phyloP scores from a whole-genome alignment of 495 filamentous ascomycete species.

The Diplogelasinospora grovesii region DNA sequence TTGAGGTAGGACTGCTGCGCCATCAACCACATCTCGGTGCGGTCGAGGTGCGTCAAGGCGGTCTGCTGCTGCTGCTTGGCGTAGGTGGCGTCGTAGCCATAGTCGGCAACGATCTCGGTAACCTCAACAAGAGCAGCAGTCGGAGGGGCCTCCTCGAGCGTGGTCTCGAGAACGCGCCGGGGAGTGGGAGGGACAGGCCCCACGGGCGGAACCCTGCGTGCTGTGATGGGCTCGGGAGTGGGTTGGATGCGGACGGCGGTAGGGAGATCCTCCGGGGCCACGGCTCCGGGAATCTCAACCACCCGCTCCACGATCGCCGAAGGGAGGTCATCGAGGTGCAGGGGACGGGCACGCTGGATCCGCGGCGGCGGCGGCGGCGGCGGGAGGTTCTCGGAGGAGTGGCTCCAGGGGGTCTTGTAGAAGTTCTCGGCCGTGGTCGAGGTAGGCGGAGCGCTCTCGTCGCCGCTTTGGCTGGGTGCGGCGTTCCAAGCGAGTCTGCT shows the following conservation, averaged over 20 bases:
- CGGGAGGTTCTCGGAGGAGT: slow-evolving; percentile 16
- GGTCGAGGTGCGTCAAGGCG: slow-evolving; percentile 62
- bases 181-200: slow-evolving; percentile 23
- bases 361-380: slow-evolving; percentile 25
- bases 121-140: slow-evolving; percentile 34
- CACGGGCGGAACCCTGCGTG: slow-evolving; percentile 16
- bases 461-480: slow-evolving; percentile 35
- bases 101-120: slow-evolving; percentile 53
- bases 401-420: slow-evolving; percentile 70
- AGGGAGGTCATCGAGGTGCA: slow-evolving; percentile 23
- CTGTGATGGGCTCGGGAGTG: slow-evolving; percentile 27
- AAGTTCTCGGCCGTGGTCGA: slow-evolving; percentile 79
- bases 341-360: too few relatives aligned
- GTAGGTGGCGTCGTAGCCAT: slow-evolving; percentile 68
- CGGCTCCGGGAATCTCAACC: slow-evolving; percentile 49
- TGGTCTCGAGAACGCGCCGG: slow-evolving; percentile 13
- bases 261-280: slow-evolving; percentile 51
- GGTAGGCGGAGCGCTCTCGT: slow-evolving; percentile 51
- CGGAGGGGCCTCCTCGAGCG: slow-evolving; percentile 22
- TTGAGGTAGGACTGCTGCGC: slow-evolving; percentile 73
- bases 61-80: slow-evolving; percentile 56
- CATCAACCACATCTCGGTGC: slow-evolving; percentile 74
- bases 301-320: slow-evolving; percentile 59
- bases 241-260: slow-evolving; percentile 48
- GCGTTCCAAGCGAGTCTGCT: slow-evolving; percentile 72